Base-by-base conservation (phyloP, 2,329 filamentous ascomycete species). In the Fonsecaea multimorphosa region DNA sequence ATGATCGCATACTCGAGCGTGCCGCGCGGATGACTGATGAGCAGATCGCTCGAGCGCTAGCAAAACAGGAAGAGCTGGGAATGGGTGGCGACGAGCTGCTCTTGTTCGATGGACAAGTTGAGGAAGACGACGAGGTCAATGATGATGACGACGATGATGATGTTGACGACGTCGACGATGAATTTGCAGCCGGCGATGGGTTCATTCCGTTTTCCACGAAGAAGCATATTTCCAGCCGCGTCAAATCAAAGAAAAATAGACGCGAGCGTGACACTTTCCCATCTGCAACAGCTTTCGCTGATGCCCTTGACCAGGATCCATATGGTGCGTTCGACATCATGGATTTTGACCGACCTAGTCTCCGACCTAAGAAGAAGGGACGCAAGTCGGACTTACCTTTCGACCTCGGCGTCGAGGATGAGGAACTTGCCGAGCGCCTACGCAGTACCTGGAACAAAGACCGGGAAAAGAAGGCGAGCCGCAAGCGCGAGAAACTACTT, bases 291-390 rank as follows among this genome's bases (percentile, higher is more conserved):
- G 79, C 82, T 16, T 82, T 88, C 71, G 86, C 85, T 2, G 86
- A 87, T 73, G 81, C 83, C 0, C 78, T 88, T 1, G 85, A 87
- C n/a, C 77, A 80, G 68, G 84, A 86, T 69, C 84, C 85, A 1
- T 85, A 87, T 67, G 87, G 89, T 66, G 90, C 87, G 8, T 89
- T 97, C 69, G 92, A 97, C 73, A 82, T 96, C 52, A 94, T 95
- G 89, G 91, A 96, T 73, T 92, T 91, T 78, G 85, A 91, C 16
- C 84, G 88, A 29, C 87, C 89, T 1, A 92, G 87, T 60, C 76
- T 93, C 5, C 85, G 83, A 62, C 87, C 84, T 68, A 89, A 87
- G 73, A 81, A 84, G 70, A 92, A 91, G 76, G 87, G 86, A 51
- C 82, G 83, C 14, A 85, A 86, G 68, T 82, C 81, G 53, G 80